These are phyloP conservation scores for Astrephomene gubernaculifera DNA, from an alignment of 139 green algal genomes.

Conservation along the genomic window DNA sequence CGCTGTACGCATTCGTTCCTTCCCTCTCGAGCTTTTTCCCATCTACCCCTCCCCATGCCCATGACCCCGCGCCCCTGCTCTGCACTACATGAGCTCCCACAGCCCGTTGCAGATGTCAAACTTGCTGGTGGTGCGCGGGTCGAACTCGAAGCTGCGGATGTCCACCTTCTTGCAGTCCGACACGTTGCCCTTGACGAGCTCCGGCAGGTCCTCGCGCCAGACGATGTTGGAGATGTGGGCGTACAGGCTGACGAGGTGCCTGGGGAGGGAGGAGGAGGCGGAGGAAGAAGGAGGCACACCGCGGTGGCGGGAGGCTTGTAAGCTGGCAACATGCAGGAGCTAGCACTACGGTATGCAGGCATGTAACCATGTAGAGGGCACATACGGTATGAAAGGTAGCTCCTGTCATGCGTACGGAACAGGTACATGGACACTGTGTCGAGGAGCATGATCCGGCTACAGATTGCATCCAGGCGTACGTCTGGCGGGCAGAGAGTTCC, in stretches of 20 bases:
- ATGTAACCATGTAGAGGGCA: not conserved
- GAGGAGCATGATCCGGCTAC: not conserved
- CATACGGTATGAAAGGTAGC: not conserved
- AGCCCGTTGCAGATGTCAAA: constrained; percentile 53
- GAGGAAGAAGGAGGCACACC: not conserved
- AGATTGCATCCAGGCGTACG: not conserved
- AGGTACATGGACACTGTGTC: no score
- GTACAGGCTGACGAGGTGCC: constrained; percentile 73
- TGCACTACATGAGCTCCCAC: constrained; percentile 49
- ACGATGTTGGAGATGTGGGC: constrained; percentile 73
- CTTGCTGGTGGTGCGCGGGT: constrained; percentile 12
- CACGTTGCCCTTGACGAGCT: constrained; percentile 59
- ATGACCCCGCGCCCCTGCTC: no score
- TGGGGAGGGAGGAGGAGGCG: constrained; percentile 18
- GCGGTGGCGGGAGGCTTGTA: not conserved
- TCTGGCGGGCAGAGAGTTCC: no score
- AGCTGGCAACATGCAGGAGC: not conserved
- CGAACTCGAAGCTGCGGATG: constrained; percentile 45
- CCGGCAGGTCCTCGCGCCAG: constrained; percentile 60
- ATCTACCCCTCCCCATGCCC: no score
- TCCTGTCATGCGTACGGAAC: not conserved
- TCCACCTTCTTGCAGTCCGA: constrained; percentile 46
- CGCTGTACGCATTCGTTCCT: no score
- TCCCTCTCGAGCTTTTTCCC: no score
- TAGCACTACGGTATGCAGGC: not conserved